phyloP scores from a whole-genome alignment of 345 rosid species.

The Brassica carinata region DNA sequence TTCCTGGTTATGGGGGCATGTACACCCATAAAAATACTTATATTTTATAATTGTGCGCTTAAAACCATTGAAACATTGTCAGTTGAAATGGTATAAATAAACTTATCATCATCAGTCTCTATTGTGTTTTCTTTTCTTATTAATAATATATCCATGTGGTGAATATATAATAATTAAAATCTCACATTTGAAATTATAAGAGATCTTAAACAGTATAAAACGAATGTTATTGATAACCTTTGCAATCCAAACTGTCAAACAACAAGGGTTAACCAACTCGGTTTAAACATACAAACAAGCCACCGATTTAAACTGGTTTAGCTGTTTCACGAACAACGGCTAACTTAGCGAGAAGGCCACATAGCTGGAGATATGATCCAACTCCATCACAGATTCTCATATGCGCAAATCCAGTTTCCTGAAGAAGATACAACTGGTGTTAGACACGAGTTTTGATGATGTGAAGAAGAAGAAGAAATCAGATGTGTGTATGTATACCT shows the following conservation, averaged over 20 bases:
- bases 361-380: constrained; percentile 94
- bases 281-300: constrained; percentile 20
- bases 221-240: neutral
- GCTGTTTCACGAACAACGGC: constrained; percentile 76
- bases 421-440: constrained; percentile 19
- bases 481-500: constrained; percentile 46
- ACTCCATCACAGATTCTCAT: constrained; percentile 97
- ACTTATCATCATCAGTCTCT: too few species aligned
- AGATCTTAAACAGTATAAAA: too few species aligned
- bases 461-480: neutral
- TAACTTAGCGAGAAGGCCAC: constrained; percentile 90
- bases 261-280: neutral
- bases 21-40: too few species aligned
- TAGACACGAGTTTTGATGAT: neutral
- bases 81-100: too few species aligned
- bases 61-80: too few species aligned
- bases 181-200: too few species aligned
- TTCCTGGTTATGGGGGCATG: too few species aligned
- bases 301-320: constrained; percentile 54
- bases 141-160: too few species aligned
- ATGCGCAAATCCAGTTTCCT: constrained; percentile 98
- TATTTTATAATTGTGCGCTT: too few species aligned
- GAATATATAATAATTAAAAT: too few species aligned
- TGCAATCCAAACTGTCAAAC: neutral
- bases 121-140: too few species aligned